Evolutionary conservation across 331 rosid genomes (phyloP), one percentile per base, ranked within the genome.

Genomic region (Erythrophleum ivorense): DNA sequence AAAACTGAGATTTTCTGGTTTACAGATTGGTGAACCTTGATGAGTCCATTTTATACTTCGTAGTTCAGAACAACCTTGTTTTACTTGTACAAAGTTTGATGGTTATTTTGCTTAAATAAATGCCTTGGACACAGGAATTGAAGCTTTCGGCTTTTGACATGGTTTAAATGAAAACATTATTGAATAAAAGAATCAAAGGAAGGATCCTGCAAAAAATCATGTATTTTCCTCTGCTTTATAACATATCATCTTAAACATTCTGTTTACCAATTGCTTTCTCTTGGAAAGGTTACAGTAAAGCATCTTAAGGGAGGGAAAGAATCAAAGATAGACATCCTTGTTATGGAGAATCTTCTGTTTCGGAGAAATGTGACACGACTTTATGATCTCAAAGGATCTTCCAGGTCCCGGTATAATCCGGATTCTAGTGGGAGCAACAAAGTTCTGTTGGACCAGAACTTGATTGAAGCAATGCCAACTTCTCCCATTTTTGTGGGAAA

Each of bases 321-420:
- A 80, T 55, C 90, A 38, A 91, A 84, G 88, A 91, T 88, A 84
- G 95, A 91, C 77, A 87, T 91, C 50, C 81, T 93, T 78, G 91
- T 93, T 69, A 91, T 93, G 94, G 97, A 93, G 88, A 93, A 93
- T 87, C 96, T 93, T 84, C 34, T 93, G 69, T 93, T 87, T 83
- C 62, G 73, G 83, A 91, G 92, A 85, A 91, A 71, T n/a, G 89
- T 89, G 72, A 76, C 87, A 0, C 88, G 91, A 21, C 83, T 93
- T 14, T 93, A 93, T 84, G 97, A 91, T 89, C 94, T 93, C 69
- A 93, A 93, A 85, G 97, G 96, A 86, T 89, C 97, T 65, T 78
- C 92, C 10, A 80, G 94, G 70, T 87, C 95, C 2, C 89, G 97
- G 75, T 92, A 92, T 80, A 91, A 91, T 89, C 77, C 94, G 16